phyloP scores from a whole-genome alignment of 495 filamentous ascomycete genomes.

The Aspergillus nidulans region DNA sequence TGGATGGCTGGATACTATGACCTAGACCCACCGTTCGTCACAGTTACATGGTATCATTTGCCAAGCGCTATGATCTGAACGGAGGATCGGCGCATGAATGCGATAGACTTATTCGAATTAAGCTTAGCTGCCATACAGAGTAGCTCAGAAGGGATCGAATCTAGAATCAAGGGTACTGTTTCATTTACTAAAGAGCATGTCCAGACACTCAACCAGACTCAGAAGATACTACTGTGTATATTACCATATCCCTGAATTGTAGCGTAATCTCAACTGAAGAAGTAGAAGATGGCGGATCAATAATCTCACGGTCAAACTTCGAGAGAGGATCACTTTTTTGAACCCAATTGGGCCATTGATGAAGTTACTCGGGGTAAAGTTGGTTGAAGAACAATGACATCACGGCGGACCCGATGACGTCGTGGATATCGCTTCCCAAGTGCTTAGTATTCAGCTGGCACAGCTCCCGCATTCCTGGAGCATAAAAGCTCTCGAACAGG shows the following conservation, averaged over 20 bases:
- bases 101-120: not conserved
- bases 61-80: constrained; percentile 1
- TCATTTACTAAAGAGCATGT: not conserved
- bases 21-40: constrained; percentile 7
- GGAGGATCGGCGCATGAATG: not conserved
- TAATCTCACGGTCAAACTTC: no score
- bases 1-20: not conserved
- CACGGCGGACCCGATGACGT: constrained; percentile 20
- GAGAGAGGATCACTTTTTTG: no score
- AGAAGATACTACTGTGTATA: no score
- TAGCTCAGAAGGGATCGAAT: not conserved
- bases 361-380: no score
- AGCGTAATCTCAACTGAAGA: no score
- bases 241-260: no score
- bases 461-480: not conserved
- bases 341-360: not conserved
- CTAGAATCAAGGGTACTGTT: not conserved
- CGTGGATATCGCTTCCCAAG: constrained; percentile 1
- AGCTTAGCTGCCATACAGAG: constrained; percentile 3
- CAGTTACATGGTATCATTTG: not conserved
- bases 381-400: constrained; percentile 25
- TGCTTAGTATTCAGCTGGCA: no score
- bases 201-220: not conserved
- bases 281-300: no score
- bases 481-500: not conserved